phyloP scores from a whole-genome alignment of 768 basidiomycete genomes.

The Lactifluus pinguis region DNA sequence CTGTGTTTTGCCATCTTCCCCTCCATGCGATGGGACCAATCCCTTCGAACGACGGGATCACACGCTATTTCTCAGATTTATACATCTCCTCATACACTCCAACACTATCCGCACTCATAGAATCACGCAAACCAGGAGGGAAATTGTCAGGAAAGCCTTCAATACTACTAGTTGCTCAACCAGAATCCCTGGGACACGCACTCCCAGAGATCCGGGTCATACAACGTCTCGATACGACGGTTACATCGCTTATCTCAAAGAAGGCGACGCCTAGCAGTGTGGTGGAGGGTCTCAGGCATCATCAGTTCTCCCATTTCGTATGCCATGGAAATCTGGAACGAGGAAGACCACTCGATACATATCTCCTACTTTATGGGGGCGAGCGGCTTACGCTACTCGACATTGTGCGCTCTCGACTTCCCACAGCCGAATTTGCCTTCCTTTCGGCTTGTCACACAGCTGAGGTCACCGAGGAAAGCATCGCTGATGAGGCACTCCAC shows the following conservation, averaged over 20 bases:
- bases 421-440: conserved; percentile 7
- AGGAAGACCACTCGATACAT: neutral
- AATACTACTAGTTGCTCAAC: neutral
- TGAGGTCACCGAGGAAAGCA: neutral
- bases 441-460: conserved; percentile 16
- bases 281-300: neutral
- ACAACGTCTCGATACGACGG: neutral
- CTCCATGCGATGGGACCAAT: conserved; percentile 9
- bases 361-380: neutral
- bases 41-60: neutral
- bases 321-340: conserved; percentile 7
- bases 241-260: neutral
- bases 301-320: neutral
- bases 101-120: conserved; percentile 4
- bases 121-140: neutral
- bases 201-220: neutral
- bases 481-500: conserved; percentile 10
- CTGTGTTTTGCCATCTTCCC: conserved; percentile 2
- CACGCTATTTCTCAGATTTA: conserved; percentile 3
- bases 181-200: neutral
- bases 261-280: neutral
- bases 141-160: neutral
- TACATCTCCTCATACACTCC: conserved; percentile 15
- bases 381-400: neutral
- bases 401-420: neutral